Evolutionary conservation across 768 basidiomycete species (phyloP).

Genomic region (Grammothele lineata): DNA sequence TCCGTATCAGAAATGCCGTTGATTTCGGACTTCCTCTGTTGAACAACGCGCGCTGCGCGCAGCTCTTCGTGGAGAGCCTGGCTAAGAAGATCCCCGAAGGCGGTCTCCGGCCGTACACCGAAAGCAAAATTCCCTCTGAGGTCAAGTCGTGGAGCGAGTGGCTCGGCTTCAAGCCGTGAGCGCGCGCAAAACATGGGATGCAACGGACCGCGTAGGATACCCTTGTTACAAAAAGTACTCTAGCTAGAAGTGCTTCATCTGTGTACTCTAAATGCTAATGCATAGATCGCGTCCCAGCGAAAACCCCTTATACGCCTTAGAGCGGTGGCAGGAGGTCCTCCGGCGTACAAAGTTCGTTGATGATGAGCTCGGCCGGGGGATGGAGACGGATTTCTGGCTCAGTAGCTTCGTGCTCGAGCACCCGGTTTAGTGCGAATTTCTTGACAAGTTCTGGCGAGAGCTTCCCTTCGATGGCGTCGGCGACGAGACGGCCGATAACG

Average conservation of each 20-base stretch:
- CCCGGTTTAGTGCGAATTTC: slow-evolving; percentile 64
- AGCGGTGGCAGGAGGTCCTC: slow-evolving; percentile 34
- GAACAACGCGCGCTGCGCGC: slow-evolving; percentile 86
- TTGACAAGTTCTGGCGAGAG: slow-evolving; percentile 45
- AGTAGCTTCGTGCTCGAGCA: not conserved
- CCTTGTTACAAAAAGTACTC: slow-evolving; percentile 15
- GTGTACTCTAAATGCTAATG: slow-evolving; percentile 14
- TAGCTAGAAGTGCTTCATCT: slow-evolving; percentile 16
- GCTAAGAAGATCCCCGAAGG: slow-evolving; percentile 80
- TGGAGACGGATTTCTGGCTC: slow-evolving; percentile 10
- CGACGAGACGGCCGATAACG: slow-evolving; percentile 73
- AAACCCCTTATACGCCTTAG: not conserved
- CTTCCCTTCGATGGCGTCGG: slow-evolving; percentile 63
- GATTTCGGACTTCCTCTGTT: slow-evolving; percentile 92
- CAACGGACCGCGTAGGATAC: too few relatives aligned
- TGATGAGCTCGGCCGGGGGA: slow-evolving; percentile 36
- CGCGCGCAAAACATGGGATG: not conserved
- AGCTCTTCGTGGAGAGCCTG: slow-evolving; percentile 87
- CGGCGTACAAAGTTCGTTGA: slow-evolving; percentile 45
- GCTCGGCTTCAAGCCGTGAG: slow-evolving; percentile 64
- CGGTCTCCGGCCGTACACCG: slow-evolving; percentile 71
- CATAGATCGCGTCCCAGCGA: not conserved
- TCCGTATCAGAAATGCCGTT: slow-evolving; percentile 77
- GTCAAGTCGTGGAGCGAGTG: slow-evolving; percentile 92
- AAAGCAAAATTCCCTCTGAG: slow-evolving; percentile 87